These are phyloP conservation scores for Rhipidocladum racemiflorum DNA, from an alignment of 176 grass and related monocot species.

Conservation along the genomic window DNA sequence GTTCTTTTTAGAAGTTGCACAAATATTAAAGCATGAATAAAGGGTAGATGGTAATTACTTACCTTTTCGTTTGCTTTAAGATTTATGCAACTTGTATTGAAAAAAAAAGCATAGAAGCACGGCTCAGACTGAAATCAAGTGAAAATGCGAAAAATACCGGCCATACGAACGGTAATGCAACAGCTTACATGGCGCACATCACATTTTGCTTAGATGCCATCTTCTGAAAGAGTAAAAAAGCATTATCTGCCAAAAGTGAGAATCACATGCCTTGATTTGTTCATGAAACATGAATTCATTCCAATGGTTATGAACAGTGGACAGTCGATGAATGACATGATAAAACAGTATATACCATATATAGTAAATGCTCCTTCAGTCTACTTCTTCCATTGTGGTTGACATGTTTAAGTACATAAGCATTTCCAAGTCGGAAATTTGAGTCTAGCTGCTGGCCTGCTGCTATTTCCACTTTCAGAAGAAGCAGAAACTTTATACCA, in stretches of 20 bases:
- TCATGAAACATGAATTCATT: background rate
- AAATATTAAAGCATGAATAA: no score
- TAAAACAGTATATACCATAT: background rate
- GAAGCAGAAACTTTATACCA: constrained; percentile 10
- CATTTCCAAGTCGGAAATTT: background rate
- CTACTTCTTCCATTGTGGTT: background rate
- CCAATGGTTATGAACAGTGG: background rate
- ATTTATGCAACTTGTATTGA: no score
- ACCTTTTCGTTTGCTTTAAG: no score
- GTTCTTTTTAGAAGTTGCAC: no score
- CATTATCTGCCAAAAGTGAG: background rate
- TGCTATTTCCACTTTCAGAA: constrained; percentile 26
- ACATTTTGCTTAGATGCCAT: background rate
- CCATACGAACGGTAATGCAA: background rate
- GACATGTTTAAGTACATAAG: background rate
- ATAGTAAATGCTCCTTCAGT: constrained; percentile 25
- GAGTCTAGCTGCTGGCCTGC: background rate
- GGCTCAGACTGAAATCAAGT: no score
- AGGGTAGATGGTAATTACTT: no score
- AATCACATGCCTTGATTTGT: background rate
- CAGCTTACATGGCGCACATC: background rate
- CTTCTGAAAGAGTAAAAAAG: background rate
- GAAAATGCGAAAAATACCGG: background rate
- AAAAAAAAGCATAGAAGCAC: no score
- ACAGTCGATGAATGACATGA: background rate